These are phyloP conservation scores for Colletotrichum scovillei DNA, from an alignment of 2,329 filamentous ascomycete genomes.

Conservation along the genomic window DNA sequence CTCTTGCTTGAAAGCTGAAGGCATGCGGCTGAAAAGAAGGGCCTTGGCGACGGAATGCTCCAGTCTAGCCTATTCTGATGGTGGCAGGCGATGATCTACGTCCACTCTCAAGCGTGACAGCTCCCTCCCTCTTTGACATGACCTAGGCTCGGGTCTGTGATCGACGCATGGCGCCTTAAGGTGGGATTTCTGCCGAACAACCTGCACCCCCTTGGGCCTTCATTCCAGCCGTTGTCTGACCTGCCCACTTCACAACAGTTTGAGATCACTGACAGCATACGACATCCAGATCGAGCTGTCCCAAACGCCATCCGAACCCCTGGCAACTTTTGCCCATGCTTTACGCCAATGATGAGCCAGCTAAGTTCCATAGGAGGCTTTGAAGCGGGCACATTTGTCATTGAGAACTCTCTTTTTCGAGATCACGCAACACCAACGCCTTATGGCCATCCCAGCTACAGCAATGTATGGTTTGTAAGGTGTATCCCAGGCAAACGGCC, in stretches of 20 bases:
- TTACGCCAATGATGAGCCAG: not conserved
- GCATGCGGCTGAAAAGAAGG: not conserved
- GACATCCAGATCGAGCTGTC: not conserved
- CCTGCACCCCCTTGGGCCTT: not conserved
- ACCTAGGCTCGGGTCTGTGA: not conserved
- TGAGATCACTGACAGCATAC: not conserved
- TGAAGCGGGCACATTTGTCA: not conserved
- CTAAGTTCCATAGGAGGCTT: not conserved
- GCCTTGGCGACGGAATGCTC: not conserved
- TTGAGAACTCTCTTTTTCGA: not conserved
- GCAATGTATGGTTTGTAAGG: not conserved
- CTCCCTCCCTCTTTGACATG: not conserved
- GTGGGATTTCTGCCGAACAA: not conserved
- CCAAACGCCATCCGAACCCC: constrained; percentile 31
- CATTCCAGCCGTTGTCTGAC: not conserved
- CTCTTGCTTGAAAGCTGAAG: not conserved
- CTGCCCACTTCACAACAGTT: not conserved
- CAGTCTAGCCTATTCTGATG: not conserved
- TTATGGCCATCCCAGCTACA: not conserved
- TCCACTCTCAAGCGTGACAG: not conserved
- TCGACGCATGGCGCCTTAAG: not conserved
- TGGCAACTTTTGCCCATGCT: not conserved
- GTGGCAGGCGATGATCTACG: not conserved
- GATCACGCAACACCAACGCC: not conserved
- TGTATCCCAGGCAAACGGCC: not conserved